Evolutionary conservation across 2,329 filamentous ascomycete species (phyloP).

Genomic region (Pezicula radicicola): DNA sequence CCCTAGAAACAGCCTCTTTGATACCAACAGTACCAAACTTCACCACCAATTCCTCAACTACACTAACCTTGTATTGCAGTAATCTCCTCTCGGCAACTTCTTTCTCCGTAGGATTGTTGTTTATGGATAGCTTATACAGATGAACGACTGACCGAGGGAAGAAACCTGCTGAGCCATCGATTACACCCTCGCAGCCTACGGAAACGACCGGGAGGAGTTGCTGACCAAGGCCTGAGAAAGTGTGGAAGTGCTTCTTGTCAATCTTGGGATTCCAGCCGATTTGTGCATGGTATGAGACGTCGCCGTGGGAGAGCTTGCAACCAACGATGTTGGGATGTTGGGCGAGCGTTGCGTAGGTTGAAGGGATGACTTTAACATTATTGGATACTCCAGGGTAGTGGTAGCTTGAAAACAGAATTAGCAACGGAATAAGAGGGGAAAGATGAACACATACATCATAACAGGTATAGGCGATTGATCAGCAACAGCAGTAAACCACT

Average conservation of each 20-base stretch:
- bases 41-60: slow-evolving; percentile 59
- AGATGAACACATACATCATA: slow-evolving; percentile 44
- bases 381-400: slow-evolving; percentile 65
- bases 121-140: slow-evolving; percentile 47
- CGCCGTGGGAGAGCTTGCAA: slow-evolving; percentile 67
- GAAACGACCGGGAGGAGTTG: slow-evolving; percentile 60
- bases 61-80: slow-evolving; percentile 59
- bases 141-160: slow-evolving; percentile 60
- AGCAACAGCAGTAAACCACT: slow-evolving; percentile 61
- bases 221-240: slow-evolving; percentile 64
- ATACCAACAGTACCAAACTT: slow-evolving; percentile 61
- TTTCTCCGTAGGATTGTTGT: slow-evolving; percentile 34
- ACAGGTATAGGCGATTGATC: slow-evolving; percentile 57
- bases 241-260: slow-evolving; percentile 54
- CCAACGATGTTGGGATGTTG: slow-evolving; percentile 65
- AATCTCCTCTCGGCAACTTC: slow-evolving; percentile 46
- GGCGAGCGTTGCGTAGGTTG: slow-evolving; percentile 54
- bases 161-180: slow-evolving; percentile 63
- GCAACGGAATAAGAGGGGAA: neutral
- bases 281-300: slow-evolving; percentile 61
- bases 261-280: slow-evolving; percentile 57
- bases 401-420: slow-evolving; percentile 32
- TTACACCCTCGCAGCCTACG: slow-evolving; percentile 62
- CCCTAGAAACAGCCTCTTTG: slow-evolving; percentile 58
- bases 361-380: slow-evolving; percentile 55